Evolutionary conservation across 2,329 filamentous ascomycete species (phyloP).

Genomic region (Ophiostoma montium): DNA sequence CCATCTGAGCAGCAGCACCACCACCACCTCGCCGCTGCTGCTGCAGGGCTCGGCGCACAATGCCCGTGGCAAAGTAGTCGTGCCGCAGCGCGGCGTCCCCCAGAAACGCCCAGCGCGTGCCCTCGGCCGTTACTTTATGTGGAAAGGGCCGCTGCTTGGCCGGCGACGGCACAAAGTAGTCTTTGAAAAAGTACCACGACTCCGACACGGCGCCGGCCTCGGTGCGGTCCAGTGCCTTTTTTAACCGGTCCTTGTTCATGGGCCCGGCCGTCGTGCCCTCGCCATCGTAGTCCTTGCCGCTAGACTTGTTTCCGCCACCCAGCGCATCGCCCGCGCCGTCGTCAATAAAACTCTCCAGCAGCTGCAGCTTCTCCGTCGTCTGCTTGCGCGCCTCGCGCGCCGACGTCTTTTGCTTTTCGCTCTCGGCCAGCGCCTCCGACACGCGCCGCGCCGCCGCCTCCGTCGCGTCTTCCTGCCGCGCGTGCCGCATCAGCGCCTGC

Average conservation of each 20-base stretch:
- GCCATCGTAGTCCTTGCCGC: neutral
- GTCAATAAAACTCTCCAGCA: slow-evolving; percentile 19
- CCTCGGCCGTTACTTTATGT: slow-evolving; percentile 18
- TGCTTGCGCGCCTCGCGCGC: slow-evolving; percentile 2
- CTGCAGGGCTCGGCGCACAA: slow-evolving; percentile 39
- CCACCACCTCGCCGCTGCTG: neutral
- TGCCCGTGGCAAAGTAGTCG: slow-evolving; percentile 47
- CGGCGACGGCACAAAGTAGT: slow-evolving; percentile 16
- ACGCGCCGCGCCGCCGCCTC: slow-evolving; percentile 39
- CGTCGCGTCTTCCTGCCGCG: slow-evolving; percentile 42
- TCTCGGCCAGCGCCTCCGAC: slow-evolving; percentile 21
- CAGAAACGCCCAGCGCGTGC: slow-evolving; percentile 33
- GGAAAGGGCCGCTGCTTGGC: slow-evolving; percentile 22
- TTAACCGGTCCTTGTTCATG: slow-evolving; percentile 25
- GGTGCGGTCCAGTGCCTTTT: slow-evolving; percentile 35
- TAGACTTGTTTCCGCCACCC: neutral
- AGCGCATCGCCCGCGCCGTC: neutral
- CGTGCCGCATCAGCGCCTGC: slow-evolving; percentile 44
- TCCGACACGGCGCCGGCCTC: slow-evolving; percentile 24
- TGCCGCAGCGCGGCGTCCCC: slow-evolving; percentile 35
- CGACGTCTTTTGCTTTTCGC: slow-evolving; percentile 5
- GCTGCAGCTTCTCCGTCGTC: slow-evolving; percentile 12
- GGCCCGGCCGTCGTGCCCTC: slow-evolving; percentile 15
- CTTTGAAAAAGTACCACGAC: slow-evolving; percentile 38
- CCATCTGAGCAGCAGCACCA: too few species aligned